Evolutionary conservation across 768 basidiomycete genomes (phyloP).

Genomic region (Naematelia aurantialba): DNA sequence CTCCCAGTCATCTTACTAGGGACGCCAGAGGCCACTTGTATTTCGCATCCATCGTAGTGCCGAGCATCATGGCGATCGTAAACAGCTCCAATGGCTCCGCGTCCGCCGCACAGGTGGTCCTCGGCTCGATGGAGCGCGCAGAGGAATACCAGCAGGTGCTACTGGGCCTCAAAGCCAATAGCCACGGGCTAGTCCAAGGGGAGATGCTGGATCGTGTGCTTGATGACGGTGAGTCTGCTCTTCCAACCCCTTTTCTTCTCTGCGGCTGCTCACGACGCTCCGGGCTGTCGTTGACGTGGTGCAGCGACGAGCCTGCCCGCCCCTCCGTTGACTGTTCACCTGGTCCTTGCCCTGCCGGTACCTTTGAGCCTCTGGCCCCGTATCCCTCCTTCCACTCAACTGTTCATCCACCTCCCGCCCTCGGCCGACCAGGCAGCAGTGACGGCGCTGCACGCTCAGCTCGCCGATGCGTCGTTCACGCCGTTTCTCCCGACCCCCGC

Average conservation of each 20-base stretch:
- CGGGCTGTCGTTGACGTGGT: background rate
- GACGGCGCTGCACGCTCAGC: slow-evolving; percentile 23
- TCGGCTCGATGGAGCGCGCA: slow-evolving; percentile 47
- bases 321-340: slow-evolving; percentile 37
- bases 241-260: background rate
- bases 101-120: slow-evolving; percentile 36
- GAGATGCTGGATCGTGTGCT: slow-evolving; percentile 50
- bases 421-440: slow-evolving; percentile 14
- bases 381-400: slow-evolving; percentile 43
- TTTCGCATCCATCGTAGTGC: too few species aligned
- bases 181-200: slow-evolving; percentile 32
- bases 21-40: background rate
- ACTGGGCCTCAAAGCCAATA: slow-evolving; percentile 24
- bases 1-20: too few species aligned
- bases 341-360: slow-evolving; percentile 42
- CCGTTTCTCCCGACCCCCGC: slow-evolving; percentile 31
- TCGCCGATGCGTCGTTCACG: slow-evolving; percentile 25
- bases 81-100: slow-evolving; percentile 9
- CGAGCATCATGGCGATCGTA: slow-evolving; percentile 7
- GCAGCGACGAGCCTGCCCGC: slow-evolving; percentile 44
- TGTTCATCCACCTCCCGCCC: slow-evolving; percentile 42
- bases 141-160: slow-evolving; percentile 44
- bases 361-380: slow-evolving; percentile 27
- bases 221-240: slow-evolving; percentile 41
- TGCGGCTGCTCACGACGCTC: background rate